phyloP scores from a whole-genome alignment of 805 yeast genomes.

The Blastobotrys terrestris region DNA sequence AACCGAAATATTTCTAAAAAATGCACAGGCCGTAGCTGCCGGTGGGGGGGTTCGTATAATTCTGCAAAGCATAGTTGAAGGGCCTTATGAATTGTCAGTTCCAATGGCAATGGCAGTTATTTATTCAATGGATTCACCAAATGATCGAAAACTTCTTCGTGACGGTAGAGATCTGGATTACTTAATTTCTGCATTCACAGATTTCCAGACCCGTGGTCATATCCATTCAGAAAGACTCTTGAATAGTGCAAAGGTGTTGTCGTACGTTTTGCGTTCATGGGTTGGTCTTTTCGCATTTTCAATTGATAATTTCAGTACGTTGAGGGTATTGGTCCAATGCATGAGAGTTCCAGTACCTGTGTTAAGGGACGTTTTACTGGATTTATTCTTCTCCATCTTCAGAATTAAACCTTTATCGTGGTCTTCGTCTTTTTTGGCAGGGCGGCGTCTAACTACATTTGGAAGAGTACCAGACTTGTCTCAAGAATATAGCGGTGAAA shows the following conservation, averaged over 20 bases:
- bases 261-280: slow-evolving; percentile 62
- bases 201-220: slow-evolving; percentile 44
- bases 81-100: slow-evolving; percentile 41
- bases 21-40: slow-evolving; percentile 38
- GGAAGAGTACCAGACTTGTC: slow-evolving; percentile 31
- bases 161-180: slow-evolving; percentile 58
- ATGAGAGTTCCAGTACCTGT: slow-evolving; percentile 51
- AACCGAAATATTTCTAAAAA: slow-evolving; percentile 43
- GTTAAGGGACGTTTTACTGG: slow-evolving; percentile 55
- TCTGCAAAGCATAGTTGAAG: slow-evolving; percentile 47
- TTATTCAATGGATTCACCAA: slow-evolving; percentile 52
- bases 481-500: slow-evolving; percentile 21
- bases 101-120: slow-evolving; percentile 43
- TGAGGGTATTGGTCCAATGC: slow-evolving; percentile 55
- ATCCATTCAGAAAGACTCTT: slow-evolving; percentile 51
- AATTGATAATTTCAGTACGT: slow-evolving; percentile 46
- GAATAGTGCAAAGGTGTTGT: slow-evolving; percentile 51
- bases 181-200: slow-evolving; percentile 67
- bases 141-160: slow-evolving; percentile 46
- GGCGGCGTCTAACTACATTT: slow-evolving; percentile 21
- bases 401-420: slow-evolving; percentile 55
- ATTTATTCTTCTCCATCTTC: slow-evolving; percentile 63
- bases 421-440: slow-evolving; percentile 34
- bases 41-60: slow-evolving; percentile 43
- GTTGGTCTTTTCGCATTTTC: slow-evolving; percentile 68